Base-by-base conservation (phyloP, 805 yeast genomes). In the Zygoascus tannicola region DNA sequence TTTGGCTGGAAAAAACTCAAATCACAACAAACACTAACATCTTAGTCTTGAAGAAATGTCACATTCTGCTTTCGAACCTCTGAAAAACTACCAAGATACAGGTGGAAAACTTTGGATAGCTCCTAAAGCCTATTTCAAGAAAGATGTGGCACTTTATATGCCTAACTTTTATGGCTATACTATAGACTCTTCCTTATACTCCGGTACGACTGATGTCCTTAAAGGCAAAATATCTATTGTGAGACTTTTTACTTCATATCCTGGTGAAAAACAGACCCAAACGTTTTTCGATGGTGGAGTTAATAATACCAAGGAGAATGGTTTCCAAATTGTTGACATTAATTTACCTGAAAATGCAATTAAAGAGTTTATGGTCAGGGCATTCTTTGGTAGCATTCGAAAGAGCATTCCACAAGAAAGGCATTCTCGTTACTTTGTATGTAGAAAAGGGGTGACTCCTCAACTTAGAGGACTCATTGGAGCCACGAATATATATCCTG, bases 31-130 rank as follows among this genome's bases (percentile, higher is more conserved):
- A 26, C 32, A 14, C 8, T 26, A 8, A 15, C 35, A 10, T 12
- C n/a, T 32, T 12, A 32, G n/a, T 32, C n/a, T 12, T 52, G 67
- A 50, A 23, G 86, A 82, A 62, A 70, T 81, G 51, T 73, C 80
- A 21, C 75, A 74, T 50, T 78, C 85, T 22, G 80, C 83, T n/a
- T 71, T 78, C 71, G 73, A 76, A 50, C 81, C 80, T 47, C 69
- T 80, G 56, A 75, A 75, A 54, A 70, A 74, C 2, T 80, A 76
- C 56, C 68, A 80, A 40, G 81, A 80, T 53, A 84, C 90, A 2
- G 74, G 78, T 32, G 98, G 97, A 20, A 86, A 87, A 63, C 70
- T 88, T 50, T 92, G 87, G 66, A 67, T 73, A 15, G 75, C 95
- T 0, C 97, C 97, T 1, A 69, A 74, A n/a, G 75, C 87, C 1